These are phyloP conservation scores for Thalassia testudinum DNA, from an alignment of 116 monocot genomes.

Conservation along the genomic window DNA sequence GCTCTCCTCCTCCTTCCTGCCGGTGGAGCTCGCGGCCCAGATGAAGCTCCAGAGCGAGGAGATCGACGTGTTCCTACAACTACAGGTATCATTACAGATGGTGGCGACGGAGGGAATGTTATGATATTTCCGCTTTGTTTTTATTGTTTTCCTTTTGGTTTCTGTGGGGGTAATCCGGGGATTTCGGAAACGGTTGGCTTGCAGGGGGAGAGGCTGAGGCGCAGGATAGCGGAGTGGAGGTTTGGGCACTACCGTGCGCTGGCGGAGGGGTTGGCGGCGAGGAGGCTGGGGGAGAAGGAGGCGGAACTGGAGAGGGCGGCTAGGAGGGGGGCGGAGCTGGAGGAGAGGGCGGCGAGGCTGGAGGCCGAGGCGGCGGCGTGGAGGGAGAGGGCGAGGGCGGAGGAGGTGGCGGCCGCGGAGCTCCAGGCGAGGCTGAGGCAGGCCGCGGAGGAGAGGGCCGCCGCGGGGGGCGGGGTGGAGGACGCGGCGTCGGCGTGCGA, in stretches of 20 bases:
- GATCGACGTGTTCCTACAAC: slow-evolving; percentile 34
- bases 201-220: slow-evolving; percentile 30
- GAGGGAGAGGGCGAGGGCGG: slow-evolving; percentile 23
- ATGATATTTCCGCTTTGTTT: background rate
- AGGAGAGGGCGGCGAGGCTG: slow-evolving; percentile 17
- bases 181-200: no score
- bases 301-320: slow-evolving; percentile 26
- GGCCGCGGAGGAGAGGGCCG: background rate
- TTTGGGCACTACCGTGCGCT: slow-evolving; percentile 16
- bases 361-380: slow-evolving; percentile 21
- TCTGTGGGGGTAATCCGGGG: no score
- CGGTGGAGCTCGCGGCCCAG: slow-evolving; percentile 27
- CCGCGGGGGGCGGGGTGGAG: slow-evolving; percentile 6
- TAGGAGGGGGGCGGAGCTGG: slow-evolving; percentile 25
- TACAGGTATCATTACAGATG: slow-evolving; percentile 68
- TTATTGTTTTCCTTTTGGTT: no score
- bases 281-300: slow-evolving; percentile 24
- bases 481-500: slow-evolving; percentile 17
- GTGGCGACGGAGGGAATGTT: background rate
- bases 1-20: background rate
- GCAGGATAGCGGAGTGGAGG: slow-evolving; percentile 15
- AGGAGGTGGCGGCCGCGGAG: slow-evolving; percentile 11
- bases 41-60: slow-evolving; percentile 36
- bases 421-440: slow-evolving; percentile 15
- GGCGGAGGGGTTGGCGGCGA: slow-evolving; percentile 8